A percentile compares a stretch with the other conserved stretches of the same genome.
Evolutionary conservation across 1,284 basidiomycete species (phyloP).

Genomic region (Boletus hoseneyae): DNA sequence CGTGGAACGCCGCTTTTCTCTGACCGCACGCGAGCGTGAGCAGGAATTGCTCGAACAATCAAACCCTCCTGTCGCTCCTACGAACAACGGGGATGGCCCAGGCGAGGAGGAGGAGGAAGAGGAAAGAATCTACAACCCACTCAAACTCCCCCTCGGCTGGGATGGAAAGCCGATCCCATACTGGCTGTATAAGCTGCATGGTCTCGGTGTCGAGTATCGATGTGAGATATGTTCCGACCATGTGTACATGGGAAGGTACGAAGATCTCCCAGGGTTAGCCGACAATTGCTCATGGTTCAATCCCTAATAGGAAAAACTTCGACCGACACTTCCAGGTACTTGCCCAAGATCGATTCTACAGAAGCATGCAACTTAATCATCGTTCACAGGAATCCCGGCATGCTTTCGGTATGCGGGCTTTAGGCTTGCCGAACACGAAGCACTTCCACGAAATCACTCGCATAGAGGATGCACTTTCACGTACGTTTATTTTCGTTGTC

Average conservation of each 20-base stretch:
- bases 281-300: slow-evolving; percentile 13
- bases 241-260: slow-evolving; percentile 89
- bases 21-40: slow-evolving; percentile 95
- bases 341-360: slow-evolving; percentile 11
- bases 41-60: slow-evolving; percentile 87
- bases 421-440: slow-evolving; percentile 96
- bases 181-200: slow-evolving; percentile 98
- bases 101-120: slow-evolving; percentile 91
- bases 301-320: slow-evolving; percentile 78
- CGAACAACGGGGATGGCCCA: slow-evolving; percentile 42
- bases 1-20: slow-evolving; percentile 92
- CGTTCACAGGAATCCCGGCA: slow-evolving; percentile 82
- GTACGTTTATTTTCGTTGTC: slow-evolving; percentile 47
- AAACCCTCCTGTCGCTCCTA: slow-evolving; percentile 62
- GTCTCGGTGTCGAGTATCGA: slow-evolving; percentile 93
- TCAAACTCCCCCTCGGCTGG: slow-evolving; percentile 97
- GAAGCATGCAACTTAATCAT: slow-evolving; percentile 12
- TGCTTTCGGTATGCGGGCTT: slow-evolving; percentile 96
- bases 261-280: slow-evolving; percentile 7
- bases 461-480: slow-evolving; percentile 92
- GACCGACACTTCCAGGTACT: slow-evolving; percentile 85
- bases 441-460: slow-evolving; percentile 99
- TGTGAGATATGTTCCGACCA: slow-evolving; percentile 98
- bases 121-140: slow-evolving; percentile 94
- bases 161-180: slow-evolving; percentile 98